phyloP scores from a whole-genome alignment of 352 stramenopile genomes.

The Globisporangium nunn region DNA sequence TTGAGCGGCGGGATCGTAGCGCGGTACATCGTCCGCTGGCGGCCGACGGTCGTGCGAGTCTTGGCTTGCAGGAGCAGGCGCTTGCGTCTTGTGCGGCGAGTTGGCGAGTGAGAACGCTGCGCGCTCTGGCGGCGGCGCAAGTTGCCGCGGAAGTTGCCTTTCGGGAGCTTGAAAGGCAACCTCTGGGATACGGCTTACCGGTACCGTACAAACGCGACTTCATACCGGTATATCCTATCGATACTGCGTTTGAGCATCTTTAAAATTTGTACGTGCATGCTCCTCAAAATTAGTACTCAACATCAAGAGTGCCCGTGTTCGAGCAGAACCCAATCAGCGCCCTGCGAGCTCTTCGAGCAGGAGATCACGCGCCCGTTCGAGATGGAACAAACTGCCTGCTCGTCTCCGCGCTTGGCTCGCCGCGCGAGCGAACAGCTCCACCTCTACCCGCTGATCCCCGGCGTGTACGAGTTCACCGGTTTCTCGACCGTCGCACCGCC shows the following conservation, averaged over 20 bases:
- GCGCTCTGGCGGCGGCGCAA: neutral
- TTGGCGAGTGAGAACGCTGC: neutral
- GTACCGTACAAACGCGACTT: neutral
- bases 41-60: neutral
- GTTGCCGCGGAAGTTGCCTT: neutral
- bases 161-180: neutral
- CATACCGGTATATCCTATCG: too few relatives aligned
- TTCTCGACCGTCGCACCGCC: conserved; percentile 38
- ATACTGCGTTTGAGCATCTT: too few relatives aligned
- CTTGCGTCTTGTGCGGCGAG: neutral
- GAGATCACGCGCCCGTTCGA: conserved; percentile 8
- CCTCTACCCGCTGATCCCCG: conserved; percentile 44
- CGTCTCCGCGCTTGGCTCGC: neutral
- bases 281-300: too few relatives aligned
- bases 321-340: neutral
- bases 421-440: neutral
- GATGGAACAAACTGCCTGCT: neutral
- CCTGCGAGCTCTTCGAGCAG: conserved; percentile 13
- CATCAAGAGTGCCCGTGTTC: too few relatives aligned
- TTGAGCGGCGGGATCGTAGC: neutral
- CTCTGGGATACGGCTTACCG: neutral
- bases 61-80: neutral
- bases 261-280: too few relatives aligned
- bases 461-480: conserved; percentile 56
- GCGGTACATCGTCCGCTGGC: neutral